Percentiles rank a stretch among this genome's conserved stretches.
Conservation (phyloP, 2,329 filamentous ascomycete genomes). For the Alternaria brassicicola region DNA sequence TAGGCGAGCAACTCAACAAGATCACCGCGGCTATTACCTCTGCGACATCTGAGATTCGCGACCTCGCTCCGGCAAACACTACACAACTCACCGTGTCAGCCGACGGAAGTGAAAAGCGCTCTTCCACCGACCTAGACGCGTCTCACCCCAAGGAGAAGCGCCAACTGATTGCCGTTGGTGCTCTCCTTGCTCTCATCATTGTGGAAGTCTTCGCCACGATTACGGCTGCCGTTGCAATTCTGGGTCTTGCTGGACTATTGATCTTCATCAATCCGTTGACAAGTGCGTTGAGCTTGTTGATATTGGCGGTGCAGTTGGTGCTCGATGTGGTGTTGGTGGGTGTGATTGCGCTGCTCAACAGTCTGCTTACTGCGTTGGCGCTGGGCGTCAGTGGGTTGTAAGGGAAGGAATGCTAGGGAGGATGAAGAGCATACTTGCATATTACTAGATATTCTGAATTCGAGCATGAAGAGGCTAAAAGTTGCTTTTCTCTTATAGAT, state of each 20-base stretch:
- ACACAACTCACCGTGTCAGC: background rate
- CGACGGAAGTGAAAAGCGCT: background rate
- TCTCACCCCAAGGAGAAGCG: conserved; percentile 6
- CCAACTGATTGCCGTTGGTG: conserved; percentile 16
- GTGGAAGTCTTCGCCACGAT: conserved; percentile 30
- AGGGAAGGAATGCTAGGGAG: background rate
- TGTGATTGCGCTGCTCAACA: conserved; percentile 24
- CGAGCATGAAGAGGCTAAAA: too few species aligned
- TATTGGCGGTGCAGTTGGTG: conserved; percentile 23
- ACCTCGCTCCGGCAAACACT: conserved; percentile 12
- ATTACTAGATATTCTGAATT: background rate
- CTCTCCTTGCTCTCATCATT: conserved; percentile 24
- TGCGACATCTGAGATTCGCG: conserved; percentile 17
- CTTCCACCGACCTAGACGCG: background rate
- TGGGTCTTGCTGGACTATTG: conserved; percentile 22
- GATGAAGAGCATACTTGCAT: background rate
- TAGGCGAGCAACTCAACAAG: conserved; percentile 22
- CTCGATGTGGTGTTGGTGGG: conserved; percentile 22
- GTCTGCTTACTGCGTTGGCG: conserved; percentile 17
- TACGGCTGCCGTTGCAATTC: conserved; percentile 20
- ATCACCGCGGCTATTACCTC: conserved; percentile 20
- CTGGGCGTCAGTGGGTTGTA: conserved; percentile 17
- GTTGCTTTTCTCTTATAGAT: too few species aligned
- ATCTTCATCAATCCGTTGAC: conserved; percentile 25
- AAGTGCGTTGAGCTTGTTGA: conserved; percentile 18